Evolutionary conservation across 192 early-diverging fungal genomes (phyloP), one percentile per base, ranked within the genome.

Genomic region (Kickxella alabastrina): DNA sequence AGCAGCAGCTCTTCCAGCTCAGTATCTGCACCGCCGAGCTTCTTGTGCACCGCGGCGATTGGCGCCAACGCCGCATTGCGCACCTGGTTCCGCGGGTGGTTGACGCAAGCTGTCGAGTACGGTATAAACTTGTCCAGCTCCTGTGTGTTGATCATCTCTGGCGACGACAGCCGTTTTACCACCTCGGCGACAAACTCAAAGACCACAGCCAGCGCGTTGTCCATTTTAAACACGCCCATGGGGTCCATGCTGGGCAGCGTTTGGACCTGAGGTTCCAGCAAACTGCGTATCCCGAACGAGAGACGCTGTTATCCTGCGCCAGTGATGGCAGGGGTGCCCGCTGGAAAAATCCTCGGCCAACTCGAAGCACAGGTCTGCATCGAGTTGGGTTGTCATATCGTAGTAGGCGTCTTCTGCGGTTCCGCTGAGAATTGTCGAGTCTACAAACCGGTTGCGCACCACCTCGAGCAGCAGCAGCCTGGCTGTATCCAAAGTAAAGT

Each of bases 351-450:
- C 74, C 27, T 70, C 62, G 22, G 43, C 47, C 1, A 76, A 45
- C 54, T 57, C 74, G 27, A 76, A 62, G 41, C 74, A 76, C 53
- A 76, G 48, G 22, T 62, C 58, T 23, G 46, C 22, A 25, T 69
- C 67, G 12, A 76, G 59, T 36, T 76, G 67, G 1, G 62, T 43
- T 0, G 67, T 55, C 57, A 76, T 76, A 24, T 76, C 74, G 17
- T 65, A 70, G 25, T 65, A 70, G 22, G 70, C 67, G 14, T 76
- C 74, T 32, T 76, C 74, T 1, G 74, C 74, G 0, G 74, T 65
- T 15, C 74, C 74, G 40, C 74, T 70, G 23, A 76, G 42, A 37
- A 76, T 76, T 5, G 74, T 65, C 26, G 67, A 70, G 35, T 70
- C 74, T 37, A 65, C 57, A 28, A 65, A 70, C n/a, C 62, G 49